Percentiles rank a stretch among this genome's conserved stretches.
Evolutionary conservation across 177 flowering plant genomes (phyloP).

Genomic region (Vitis hybrid): DNA sequence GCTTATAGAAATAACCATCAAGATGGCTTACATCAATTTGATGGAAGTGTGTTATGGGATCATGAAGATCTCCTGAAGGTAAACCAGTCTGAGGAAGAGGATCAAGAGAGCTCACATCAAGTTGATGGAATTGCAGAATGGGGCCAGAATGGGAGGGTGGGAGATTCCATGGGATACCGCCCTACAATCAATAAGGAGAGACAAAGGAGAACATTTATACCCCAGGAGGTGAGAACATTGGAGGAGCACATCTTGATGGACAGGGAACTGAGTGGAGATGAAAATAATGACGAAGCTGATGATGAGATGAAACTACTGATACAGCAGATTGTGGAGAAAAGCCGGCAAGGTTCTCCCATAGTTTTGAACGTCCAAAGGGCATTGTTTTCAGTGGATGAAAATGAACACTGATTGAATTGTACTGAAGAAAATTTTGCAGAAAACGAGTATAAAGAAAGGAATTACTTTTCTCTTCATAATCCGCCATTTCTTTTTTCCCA

Average conservation of each 20-base stretch:
- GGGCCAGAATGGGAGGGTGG: conserved; percentile 8
- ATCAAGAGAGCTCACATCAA: conserved; percentile 6
- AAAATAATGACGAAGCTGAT: conserved; percentile 49
- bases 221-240: conserved; percentile 3
- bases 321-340: conserved; percentile 74
- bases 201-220: background rate
- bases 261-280: conserved; percentile 23
- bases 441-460: no score
- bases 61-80: background rate
- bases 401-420: conserved; percentile 15
- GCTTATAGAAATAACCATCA: conserved; percentile 8
- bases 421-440: conserved; percentile 12
- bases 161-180: conserved; percentile 15
- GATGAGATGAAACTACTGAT: conserved; percentile 66
- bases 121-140: conserved; percentile 4
- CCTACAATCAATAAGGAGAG: background rate
- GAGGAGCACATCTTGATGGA: conserved; percentile 8
- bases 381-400: conserved; percentile 44
- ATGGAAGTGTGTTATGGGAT: conserved; percentile 3
- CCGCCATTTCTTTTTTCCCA: background rate
- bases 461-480: no score
- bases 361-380: conserved; percentile 62
- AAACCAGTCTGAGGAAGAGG: no score
- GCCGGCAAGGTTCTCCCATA: conserved; percentile 71
- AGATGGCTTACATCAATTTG: conserved; percentile 6